These are phyloP conservation scores for Nannochloris sp. DNA, from an alignment of 139 green algal genomes.

Conservation along the genomic window DNA sequence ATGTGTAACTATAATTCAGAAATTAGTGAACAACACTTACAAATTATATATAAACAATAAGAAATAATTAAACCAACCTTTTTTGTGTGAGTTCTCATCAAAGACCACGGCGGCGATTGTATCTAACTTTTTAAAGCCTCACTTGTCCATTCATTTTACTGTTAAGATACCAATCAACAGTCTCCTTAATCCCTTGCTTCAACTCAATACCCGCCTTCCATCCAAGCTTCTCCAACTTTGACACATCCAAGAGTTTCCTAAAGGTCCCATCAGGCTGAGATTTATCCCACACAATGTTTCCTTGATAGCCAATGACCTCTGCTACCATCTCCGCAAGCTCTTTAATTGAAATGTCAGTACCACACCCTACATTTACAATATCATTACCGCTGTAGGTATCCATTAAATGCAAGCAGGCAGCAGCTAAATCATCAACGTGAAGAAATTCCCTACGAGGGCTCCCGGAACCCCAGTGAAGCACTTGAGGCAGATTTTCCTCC, in stretches of 20 bases:
- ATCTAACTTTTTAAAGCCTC: no score
- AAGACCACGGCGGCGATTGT: no score
- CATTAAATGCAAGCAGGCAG: slow-evolving; percentile 8
- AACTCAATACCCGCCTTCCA: slow-evolving; percentile 8
- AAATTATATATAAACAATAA: neutral
- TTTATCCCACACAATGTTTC: neutral
- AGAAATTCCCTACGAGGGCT: slow-evolving; percentile 12
- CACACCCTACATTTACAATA: slow-evolving; percentile 8
- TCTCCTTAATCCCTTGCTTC: slow-evolving; percentile 4
- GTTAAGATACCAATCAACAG: no score
- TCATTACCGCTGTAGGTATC: slow-evolving; percentile 3
- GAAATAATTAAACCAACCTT: neutral
- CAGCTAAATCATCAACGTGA: slow-evolving; percentile 13
- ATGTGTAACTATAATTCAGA: neutral
- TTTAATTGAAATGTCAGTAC: slow-evolving; percentile 12
- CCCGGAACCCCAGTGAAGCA: slow-evolving; percentile 47
- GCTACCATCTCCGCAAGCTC: slow-evolving; percentile 1
- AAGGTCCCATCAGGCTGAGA: slow-evolving; percentile 17
- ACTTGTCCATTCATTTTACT: no score
- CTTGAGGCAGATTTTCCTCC: slow-evolving; percentile 37
- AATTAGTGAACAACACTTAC: neutral
- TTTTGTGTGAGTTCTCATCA: neutral
- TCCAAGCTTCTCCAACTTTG: neutral
- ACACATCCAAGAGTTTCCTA: slow-evolving; percentile 16
- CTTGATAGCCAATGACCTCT: neutral